Base-by-base conservation (phyloP, 192 early-diverging fungal species). In the Phycomyces blakesleeanus region DNA sequence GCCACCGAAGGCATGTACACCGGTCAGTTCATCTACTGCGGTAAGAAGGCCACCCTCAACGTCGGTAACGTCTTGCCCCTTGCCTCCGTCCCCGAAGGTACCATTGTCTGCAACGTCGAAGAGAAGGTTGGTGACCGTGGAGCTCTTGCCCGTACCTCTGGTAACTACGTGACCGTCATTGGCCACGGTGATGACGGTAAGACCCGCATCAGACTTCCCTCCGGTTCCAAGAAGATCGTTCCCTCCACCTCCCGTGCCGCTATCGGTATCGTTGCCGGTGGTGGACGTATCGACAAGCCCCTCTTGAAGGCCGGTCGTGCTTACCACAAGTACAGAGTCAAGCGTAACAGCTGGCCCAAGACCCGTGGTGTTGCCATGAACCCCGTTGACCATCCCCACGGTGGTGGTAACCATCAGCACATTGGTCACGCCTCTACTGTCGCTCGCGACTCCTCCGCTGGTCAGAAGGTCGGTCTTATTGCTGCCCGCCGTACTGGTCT, bases 281-380 rank as follows among this genome's bases (percentile, higher is more conserved):
- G 96, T 84, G 96, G 95, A 73, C 93, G 95, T 90, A 94, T 95
- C 72, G 96, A 99, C 80, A 99, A 99, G 89, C 97, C 97, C 67
- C 79, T 99, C 77, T 86, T 99, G 72, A 99, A 99, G 92, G 97
- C 96, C 73, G 97, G 97, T 79, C 93, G 95, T 91, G 95, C 97
- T 74, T 93, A 89, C 91, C 93, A 92, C 92, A 97, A 97, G 88
- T 94, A 90, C 91, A 86, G 85, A 68, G 97, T 89, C 83, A 99
- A 99, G 93, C 89, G 96, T 75, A 97, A 98, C 93, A 87, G 81
- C 74, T 99, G 97, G 97, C 97, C 97, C 73, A 93, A 90, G 80
- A 99, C 96, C 85, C 94, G 97, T 93, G 96, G 96, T 97, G 96
- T 98, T 84, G 96, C 95, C 79, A 98, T 98, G 96, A 98, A 98